Percentiles rank a stretch among this genome's conserved stretches.
phyloP scores from a whole-genome alignment of 1,284 basidiomycete genomes.

The Pseudozyma hubeiensis region DNA sequence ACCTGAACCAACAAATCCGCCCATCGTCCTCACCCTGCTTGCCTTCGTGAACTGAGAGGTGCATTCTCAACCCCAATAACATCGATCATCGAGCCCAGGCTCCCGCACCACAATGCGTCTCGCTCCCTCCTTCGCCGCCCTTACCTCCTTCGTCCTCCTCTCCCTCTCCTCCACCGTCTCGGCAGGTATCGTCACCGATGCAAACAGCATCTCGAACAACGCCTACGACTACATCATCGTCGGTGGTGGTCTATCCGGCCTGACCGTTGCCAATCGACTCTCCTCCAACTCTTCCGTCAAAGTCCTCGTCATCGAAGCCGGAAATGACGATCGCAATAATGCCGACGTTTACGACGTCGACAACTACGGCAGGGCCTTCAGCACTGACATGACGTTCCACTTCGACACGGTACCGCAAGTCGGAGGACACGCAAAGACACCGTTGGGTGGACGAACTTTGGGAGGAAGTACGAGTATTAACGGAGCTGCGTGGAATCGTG shows the following conservation, averaged over 20 bases:
- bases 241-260: constrained; percentile 63
- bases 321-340: constrained; percentile 52
- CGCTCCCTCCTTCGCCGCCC: constrained; percentile 19
- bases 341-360: constrained; percentile 54
- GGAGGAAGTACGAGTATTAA: constrained; percentile 76
- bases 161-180: constrained; percentile 10
- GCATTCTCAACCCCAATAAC: too few relatives aligned
- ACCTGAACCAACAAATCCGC: too few relatives aligned
- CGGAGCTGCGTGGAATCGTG: constrained; percentile 75
- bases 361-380: constrained; percentile 72
- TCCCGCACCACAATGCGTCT: constrained; percentile 17
- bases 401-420: constrained; percentile 72
- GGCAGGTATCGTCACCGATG: constrained; percentile 28
- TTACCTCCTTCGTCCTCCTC: constrained; percentile 13
- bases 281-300: constrained; percentile 55
- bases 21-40: too few relatives aligned
- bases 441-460: constrained; percentile 73
- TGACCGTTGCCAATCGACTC: constrained; percentile 63
- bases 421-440: constrained; percentile 68
- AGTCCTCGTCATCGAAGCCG: constrained; percentile 67
- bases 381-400: constrained; percentile 72
- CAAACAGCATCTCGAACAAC: constrained; percentile 8
- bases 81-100: too few relatives aligned
- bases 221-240: constrained; percentile 66
- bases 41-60: too few relatives aligned